Evolutionary conservation across 371 early-diverging fungal genomes (phyloP).

Genomic region (Lichtheimia ramosa): DNA sequence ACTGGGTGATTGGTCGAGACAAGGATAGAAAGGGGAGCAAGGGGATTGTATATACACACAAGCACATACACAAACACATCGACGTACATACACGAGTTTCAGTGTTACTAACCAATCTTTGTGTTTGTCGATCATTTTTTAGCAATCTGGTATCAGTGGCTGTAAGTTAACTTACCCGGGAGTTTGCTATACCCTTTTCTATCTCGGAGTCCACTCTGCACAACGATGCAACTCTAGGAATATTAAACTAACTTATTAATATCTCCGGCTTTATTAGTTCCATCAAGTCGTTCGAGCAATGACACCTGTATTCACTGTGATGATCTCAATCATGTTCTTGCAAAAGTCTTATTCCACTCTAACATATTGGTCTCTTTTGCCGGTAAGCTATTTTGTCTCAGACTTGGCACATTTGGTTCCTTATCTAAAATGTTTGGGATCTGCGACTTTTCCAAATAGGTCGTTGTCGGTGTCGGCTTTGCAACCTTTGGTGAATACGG

Average conservation of each 20-base stretch:
- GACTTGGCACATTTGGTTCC: too few relatives aligned
- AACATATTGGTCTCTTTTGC: conserved; percentile 65
- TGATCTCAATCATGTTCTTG: conserved; percentile 61
- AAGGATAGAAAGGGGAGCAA: too few relatives aligned
- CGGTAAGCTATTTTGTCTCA: conserved; percentile 38
- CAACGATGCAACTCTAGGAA: neutral
- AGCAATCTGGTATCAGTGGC: conserved; percentile 50
- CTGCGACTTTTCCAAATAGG: conserved; percentile 23
- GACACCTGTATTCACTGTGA: conserved; percentile 81
- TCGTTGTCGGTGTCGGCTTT: conserved; percentile 80
- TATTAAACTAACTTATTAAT: neutral
- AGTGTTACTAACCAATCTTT: too few relatives aligned
- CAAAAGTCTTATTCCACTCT: conserved; percentile 57
- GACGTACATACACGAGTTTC: too few relatives aligned
- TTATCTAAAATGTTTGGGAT: neutral
- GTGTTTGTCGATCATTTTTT: neutral
- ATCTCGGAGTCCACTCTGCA: neutral
- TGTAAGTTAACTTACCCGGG: conserved; percentile 22
- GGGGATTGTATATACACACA: too few relatives aligned
- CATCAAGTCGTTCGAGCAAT: conserved; percentile 91
- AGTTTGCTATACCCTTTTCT: too few relatives aligned
- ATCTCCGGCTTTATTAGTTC: conserved; percentile 42
- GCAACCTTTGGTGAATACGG: conserved; percentile 85
- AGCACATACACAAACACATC: too few relatives aligned
- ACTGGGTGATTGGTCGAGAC: too few relatives aligned